These are phyloP conservation scores for Solanum hybrid DNA, from an alignment of 305 asterid genomes.

Conservation along the genomic window DNA sequence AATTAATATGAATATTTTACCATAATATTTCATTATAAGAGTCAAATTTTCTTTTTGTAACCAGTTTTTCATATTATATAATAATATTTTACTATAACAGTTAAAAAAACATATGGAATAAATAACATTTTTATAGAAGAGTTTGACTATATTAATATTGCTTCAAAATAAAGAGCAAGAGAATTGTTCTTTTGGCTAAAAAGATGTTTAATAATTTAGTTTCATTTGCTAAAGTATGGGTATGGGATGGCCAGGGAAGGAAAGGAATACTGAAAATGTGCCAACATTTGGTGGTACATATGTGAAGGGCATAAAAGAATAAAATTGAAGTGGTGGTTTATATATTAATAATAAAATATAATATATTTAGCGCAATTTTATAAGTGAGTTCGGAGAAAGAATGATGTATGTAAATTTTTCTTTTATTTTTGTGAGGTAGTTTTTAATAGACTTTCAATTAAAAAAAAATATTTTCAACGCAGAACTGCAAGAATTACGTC, in stretches of 20 bases:
- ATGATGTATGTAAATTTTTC: no score
- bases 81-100: not conserved
- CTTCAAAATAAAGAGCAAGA: not conserved
- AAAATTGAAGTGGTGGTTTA: not conserved
- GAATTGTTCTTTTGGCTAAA: not conserved
- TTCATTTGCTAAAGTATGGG: not conserved
- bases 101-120: not conserved
- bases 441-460: not conserved
- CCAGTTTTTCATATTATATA: not conserved
- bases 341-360: not conserved
- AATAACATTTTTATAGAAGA: not conserved
- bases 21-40: not conserved
- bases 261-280: not conserved
- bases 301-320: slow-evolving; percentile 4
- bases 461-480: not conserved
- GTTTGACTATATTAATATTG: not conserved
- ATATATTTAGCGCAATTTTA: not conserved
- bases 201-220: not conserved
- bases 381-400: no score
- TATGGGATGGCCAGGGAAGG: not conserved
- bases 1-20: not conserved
- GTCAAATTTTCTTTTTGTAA: not conserved
- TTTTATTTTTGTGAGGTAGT: not conserved
- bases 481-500: not conserved
- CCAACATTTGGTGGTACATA: slow-evolving; percentile 7